A percentile compares a stretch with the other conserved stretches of the same genome.
phyloP scores from a whole-genome alignment of 192 early-diverging fungal genomes.

The Chytriomyces confervae region DNA sequence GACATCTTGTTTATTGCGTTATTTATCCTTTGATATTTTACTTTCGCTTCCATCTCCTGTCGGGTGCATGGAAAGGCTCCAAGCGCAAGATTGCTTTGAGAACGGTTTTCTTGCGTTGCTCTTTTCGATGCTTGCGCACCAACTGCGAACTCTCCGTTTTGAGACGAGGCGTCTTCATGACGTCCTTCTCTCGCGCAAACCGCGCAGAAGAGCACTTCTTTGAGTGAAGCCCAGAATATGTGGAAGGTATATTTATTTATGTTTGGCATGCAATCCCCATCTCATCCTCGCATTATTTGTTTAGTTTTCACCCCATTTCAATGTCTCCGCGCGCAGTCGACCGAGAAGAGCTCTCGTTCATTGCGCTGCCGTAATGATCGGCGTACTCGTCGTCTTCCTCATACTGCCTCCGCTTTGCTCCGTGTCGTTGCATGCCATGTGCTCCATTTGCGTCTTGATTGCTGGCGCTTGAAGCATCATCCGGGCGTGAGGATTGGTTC shows the following conservation, averaged over 20 bases:
- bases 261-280: too few relatives aligned
- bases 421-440: not conserved
- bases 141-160: not conserved
- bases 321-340: not conserved
- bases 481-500: not conserved
- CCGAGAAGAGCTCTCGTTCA: not conserved
- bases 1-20: not conserved
- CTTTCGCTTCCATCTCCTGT: slow-evolving; percentile 7
- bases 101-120: slow-evolving; percentile 16
- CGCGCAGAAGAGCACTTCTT: too few relatives aligned
- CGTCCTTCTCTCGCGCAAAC: too few relatives aligned
- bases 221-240: too few relatives aligned
- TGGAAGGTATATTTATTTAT: too few relatives aligned
- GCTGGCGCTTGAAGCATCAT: not conserved
- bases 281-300: too few relatives aligned
- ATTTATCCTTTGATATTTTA: not conserved
- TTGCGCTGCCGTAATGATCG: slow-evolving; percentile 14
- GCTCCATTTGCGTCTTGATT: not conserved
- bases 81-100: slow-evolving; percentile 25
- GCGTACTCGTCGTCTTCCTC: slow-evolving; percentile 24
- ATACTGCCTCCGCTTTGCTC: slow-evolving; percentile 28
- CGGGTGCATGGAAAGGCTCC: slow-evolving; percentile 10
- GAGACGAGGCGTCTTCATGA: not conserved
- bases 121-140: slow-evolving; percentile 14
- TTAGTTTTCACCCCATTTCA: not conserved